phyloP scores from a whole-genome alignment of 805 yeast species.

The Hanseniaspora pseudoguilliermondii region DNA sequence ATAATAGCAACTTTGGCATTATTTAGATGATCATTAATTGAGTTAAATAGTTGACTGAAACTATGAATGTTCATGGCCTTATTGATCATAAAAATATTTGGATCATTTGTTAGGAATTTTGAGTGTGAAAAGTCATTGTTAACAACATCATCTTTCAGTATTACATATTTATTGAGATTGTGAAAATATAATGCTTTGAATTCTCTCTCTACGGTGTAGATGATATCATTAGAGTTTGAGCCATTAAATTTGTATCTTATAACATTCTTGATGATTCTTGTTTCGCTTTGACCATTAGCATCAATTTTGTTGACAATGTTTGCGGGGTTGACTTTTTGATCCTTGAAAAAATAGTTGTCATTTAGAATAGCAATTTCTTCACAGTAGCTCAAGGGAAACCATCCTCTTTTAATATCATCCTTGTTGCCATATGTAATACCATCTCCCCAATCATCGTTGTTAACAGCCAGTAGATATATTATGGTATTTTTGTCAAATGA shows the following conservation, averaged over 20 bases:
- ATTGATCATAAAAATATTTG: slow-evolving; percentile 5
- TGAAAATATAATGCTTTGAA: not conserved
- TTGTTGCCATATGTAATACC: slow-evolving; percentile 37
- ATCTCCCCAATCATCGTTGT: slow-evolving; percentile 62
- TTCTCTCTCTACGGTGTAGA: slow-evolving; percentile 2
- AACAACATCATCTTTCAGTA: not conserved
- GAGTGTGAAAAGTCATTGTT: not conserved
- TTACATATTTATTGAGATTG: slow-evolving; percentile 6
- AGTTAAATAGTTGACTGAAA: not conserved
- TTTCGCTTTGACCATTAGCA: not conserved
- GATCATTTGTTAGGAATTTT: not conserved
- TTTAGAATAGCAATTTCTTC: not conserved
- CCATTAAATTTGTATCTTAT: slow-evolving; percentile 7
- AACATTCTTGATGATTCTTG: slow-evolving; percentile 3
- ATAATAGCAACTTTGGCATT: slow-evolving; percentile 4
- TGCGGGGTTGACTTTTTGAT: not conserved
- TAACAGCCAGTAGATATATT: slow-evolving; percentile 41
- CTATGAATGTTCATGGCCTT: slow-evolving; percentile 4
- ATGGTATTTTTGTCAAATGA: slow-evolving; percentile 45
- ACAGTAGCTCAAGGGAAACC: slow-evolving; percentile 62
- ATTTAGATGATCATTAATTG: not conserved
- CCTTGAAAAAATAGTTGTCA: slow-evolving; percentile 1
- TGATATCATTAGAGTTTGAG: slow-evolving; percentile 1
- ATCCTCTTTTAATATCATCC: slow-evolving; percentile 41
- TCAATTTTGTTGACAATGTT: not conserved